Base-by-base conservation (phyloP, 1,139 yeast species). In the Hemisphaericaspora subhashii region DNA sequence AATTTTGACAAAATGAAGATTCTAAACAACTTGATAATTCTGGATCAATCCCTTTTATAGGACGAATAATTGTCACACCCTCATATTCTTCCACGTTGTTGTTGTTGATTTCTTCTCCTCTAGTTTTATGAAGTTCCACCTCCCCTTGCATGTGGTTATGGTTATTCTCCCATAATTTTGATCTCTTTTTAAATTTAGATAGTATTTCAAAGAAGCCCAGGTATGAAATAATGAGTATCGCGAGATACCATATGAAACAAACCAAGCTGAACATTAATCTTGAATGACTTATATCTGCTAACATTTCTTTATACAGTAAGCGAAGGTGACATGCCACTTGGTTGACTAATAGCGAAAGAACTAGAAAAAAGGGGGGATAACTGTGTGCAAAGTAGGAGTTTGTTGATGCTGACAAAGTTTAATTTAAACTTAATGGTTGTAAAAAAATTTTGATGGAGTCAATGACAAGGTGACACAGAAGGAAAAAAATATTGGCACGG, bases 1-100 rank as follows among this genome's bases (percentile, higher is more conserved):
- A 87, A 20, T 75, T 67, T 55, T 88, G 96, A 35, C 68, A 61
- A 47, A 88, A 79, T 8, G 89, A 78, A 17, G 86, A 76, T 45
- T 77, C 79, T 33, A 89, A 64, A 55, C 96, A 88, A 10, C 74
- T 62, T 34, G 72, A 74, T 63, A 87, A 69, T 49, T 83, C 92
- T 0, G 90, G 78, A 56, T 88, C 97, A 18, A 86, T 66, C 5
- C 96, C 96, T 53, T 86, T 86, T 39, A 89, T 69, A 0, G 97
- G 97, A 24, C 96, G 66, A 35, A 88, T 59, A 31, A 89, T 86
- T 1, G 92, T 79, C 7, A 89, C 96, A 3, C 94, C 89, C 51
- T 78, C 85, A 9, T 62, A 48, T 10, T 49, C 50, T 1, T 42
- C 45, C 7, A 51, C 51, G 10, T 49, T 44, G 29, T 29, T 15